A percentile compares a stretch with the other conserved stretches of the same genome.
Conservation (phyloP, 164 flowering plant genomes). For the Annona cherimola region DNA sequence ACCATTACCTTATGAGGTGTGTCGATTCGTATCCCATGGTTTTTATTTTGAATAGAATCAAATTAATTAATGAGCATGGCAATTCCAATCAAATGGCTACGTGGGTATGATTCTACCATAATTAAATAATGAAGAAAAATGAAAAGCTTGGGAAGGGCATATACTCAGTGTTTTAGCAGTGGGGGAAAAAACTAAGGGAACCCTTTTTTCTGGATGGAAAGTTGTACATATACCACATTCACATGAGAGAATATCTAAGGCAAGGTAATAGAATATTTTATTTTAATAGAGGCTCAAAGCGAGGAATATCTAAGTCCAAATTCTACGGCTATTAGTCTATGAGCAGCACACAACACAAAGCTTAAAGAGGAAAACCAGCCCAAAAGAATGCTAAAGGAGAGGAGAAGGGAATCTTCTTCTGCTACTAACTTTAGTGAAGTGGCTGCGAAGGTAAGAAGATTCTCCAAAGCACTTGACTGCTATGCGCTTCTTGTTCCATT, state of each 20-base stretch:
- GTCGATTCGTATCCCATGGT: too few relatives aligned
- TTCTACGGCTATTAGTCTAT: conserved; percentile 51
- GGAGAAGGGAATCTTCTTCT: conserved; percentile 59
- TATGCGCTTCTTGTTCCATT: not conserved
- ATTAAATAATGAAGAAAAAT: conserved; percentile 15
- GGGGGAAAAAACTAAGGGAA: conserved; percentile 2
- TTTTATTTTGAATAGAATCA: not conserved
- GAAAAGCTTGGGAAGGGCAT: conserved; percentile 19
- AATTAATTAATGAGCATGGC: not conserved
- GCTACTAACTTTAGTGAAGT: conserved; percentile 75
- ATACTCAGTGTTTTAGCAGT: conserved; percentile 20
- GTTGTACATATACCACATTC: conserved; percentile 45
- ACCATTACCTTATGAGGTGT: too few relatives aligned
- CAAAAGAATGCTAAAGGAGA: conserved; percentile 37
- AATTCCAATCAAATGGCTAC: not conserved
- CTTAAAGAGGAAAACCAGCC: conserved; percentile 29
- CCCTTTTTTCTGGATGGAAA: conserved; percentile 48
- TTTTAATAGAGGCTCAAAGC: conserved; percentile 28
- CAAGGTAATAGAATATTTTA: conserved; percentile 35
- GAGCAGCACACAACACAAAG: conserved; percentile 27
- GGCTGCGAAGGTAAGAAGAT: conserved; percentile 74
- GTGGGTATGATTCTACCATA: conserved; percentile 28
- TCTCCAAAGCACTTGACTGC: conserved; percentile 19
- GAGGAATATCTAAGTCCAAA: conserved; percentile 76
- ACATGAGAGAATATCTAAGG: conserved; percentile 52